Evolutionary conservation across 148 eudicot genomes (phyloP).

Genomic region (Spergularia marina): DNA sequence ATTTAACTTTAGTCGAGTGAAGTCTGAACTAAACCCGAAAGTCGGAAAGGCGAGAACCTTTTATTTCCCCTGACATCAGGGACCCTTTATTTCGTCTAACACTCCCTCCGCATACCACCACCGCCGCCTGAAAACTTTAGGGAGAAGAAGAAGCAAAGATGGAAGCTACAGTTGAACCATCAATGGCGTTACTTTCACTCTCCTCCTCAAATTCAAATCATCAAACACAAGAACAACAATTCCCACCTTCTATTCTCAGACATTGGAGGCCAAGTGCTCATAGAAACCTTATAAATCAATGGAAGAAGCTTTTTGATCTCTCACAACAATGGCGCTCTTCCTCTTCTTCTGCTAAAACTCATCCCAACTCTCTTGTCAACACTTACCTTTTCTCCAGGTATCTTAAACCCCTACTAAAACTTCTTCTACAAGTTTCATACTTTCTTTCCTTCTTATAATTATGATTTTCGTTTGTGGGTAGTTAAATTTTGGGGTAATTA

Average conservation of each 20-base stretch:
- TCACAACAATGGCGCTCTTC: slow-evolving; percentile 52
- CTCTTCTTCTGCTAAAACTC: slow-evolving; percentile 49
- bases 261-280: slow-evolving; percentile 86
- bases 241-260: slow-evolving; percentile 39
- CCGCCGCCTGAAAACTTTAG: too few relatives aligned
- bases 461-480: background rate
- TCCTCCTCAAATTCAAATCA: slow-evolving; percentile 21
- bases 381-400: slow-evolving; percentile 64
- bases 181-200: slow-evolving; percentile 26
- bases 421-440: background rate
- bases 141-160: background rate
- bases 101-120: too few relatives aligned
- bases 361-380: slow-evolving; percentile 71
- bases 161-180: slow-evolving; percentile 11
- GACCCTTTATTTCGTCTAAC: too few relatives aligned
- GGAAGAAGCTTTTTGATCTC: slow-evolving; percentile 61
- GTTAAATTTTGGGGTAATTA: too few relatives aligned
- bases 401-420: background rate
- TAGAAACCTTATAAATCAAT: slow-evolving; percentile 80
- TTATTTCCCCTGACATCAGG: too few relatives aligned
- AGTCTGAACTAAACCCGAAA: too few relatives aligned
- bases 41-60: too few relatives aligned
- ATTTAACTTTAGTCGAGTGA: too few relatives aligned
- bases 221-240: slow-evolving; percentile 26
- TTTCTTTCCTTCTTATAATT: background rate